These are phyloP conservation scores for Eimeria nieschulzi DNA, from an alignment of 169 alveolate genomes.

Conservation along the genomic window DNA sequence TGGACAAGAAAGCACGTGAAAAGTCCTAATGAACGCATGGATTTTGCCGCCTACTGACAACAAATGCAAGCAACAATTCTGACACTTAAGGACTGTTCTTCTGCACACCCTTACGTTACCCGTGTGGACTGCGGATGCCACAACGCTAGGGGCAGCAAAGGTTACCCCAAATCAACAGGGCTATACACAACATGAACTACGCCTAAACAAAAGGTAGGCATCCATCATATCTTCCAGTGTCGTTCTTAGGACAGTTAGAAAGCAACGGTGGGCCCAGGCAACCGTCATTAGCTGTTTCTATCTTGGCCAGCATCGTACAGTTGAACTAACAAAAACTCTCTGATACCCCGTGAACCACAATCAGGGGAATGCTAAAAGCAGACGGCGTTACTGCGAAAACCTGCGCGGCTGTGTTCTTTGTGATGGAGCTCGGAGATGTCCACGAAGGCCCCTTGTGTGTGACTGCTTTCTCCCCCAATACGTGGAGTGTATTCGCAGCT, in stretches of 20 bases:
- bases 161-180: conserved; percentile 43
- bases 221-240: conserved; percentile 36
- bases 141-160: conserved; percentile 50
- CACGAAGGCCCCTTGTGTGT: conserved; percentile 20
- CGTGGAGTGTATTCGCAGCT: conserved; percentile 47
- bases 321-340: neutral
- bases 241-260: conserved; percentile 50
- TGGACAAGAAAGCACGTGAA: no score
- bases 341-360: neutral
- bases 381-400: conserved; percentile 40
- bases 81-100: no score
- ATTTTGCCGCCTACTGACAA: no score
- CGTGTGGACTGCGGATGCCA: conserved; percentile 11
- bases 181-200: neutral
- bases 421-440: conserved; percentile 18
- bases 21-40: no score
- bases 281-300: neutral
- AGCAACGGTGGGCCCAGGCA: conserved; percentile 9
- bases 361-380: neutral
- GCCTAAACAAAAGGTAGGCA: conserved; percentile 16
- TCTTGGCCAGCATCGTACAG: conserved; percentile 22
- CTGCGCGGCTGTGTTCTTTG: neutral
- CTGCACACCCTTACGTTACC: conserved; percentile 3
- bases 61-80: no score
- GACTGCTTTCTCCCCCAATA: conserved; percentile 60